A percentile compares a stretch with the other conserved stretches of the same genome.
Conservation (phyloP, 2,329 filamentous ascomycete genomes). For the Ambrosiella cleistominuta region DNA sequence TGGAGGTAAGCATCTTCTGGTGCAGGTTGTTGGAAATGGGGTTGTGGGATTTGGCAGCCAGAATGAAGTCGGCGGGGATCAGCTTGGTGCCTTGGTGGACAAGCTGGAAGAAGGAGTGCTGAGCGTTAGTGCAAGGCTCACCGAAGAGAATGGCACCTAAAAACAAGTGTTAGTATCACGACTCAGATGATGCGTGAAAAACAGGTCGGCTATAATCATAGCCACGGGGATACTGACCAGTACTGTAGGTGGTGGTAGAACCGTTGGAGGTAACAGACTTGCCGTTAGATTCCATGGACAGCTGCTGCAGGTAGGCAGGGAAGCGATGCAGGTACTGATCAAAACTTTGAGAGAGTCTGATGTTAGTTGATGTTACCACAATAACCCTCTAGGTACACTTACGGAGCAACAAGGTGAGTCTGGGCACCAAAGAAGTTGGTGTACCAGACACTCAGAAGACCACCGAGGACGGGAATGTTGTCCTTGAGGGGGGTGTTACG, state of each 20-base stretch:
- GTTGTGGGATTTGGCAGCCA: conserved; percentile 94
- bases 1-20: conserved; percentile 88
- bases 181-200: no score
- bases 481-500: conserved; percentile 72
- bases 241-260: conserved; percentile 90
- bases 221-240: conserved; percentile 29
- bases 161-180: no score
- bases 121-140: conserved; percentile 95
- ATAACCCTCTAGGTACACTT: conserved; percentile 25
- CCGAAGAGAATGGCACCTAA: conserved; percentile 76
- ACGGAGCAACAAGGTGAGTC: conserved; percentile 92
- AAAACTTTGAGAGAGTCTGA: conserved; percentile 37
- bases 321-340: conserved; percentile 99
- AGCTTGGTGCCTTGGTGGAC: conserved; percentile 98
- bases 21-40: conserved; percentile 81
- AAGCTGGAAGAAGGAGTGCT: conserved; percentile 99
- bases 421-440: conserved; percentile 97
- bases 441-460: conserved; percentile 94
- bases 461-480: conserved; percentile 87
- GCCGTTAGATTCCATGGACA: conserved; percentile 99
- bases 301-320: conserved; percentile 95
- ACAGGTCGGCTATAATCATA: background rate
- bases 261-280: conserved; percentile 87
- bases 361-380: conserved; percentile 6
- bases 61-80: conserved; percentile 94